Conservation (phyloP, 2,329 filamentous ascomycete genomes). For the Colletotrichum liaoningense region DNA sequence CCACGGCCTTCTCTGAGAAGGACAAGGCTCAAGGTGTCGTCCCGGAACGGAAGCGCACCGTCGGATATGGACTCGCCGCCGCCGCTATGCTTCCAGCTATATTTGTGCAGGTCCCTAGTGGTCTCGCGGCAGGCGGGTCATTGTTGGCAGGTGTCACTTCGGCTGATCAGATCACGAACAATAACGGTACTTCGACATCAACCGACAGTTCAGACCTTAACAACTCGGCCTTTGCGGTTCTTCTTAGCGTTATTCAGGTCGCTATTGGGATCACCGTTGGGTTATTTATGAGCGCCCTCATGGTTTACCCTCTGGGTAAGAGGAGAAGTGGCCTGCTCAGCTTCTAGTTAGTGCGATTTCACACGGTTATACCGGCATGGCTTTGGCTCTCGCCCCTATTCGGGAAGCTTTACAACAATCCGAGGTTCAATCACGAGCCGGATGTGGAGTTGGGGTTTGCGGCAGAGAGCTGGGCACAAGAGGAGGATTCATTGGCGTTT, state of each 20-base stretch:
- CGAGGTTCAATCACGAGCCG: background rate
- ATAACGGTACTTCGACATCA: constrained; percentile 48
- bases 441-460: constrained; percentile 5
- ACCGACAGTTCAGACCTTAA: constrained; percentile 44
- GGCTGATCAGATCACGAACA: constrained; percentile 64
- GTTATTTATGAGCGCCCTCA: constrained; percentile 65
- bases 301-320: constrained; percentile 69
- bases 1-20: constrained; percentile 1
- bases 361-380: background rate
- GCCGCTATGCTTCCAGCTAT: constrained; percentile 89
- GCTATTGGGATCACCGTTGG: constrained; percentile 73
- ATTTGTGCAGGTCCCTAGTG: constrained; percentile 76
- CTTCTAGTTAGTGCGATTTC: constrained; percentile 23
- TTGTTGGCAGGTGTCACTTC: constrained; percentile 67
- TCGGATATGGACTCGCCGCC: constrained; percentile 83
- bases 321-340: constrained; percentile 67
- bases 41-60: constrained; percentile 47
- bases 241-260: constrained; percentile 70
- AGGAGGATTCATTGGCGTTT: background rate
- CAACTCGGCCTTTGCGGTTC: constrained; percentile 63
- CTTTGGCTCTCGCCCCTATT: background rate
- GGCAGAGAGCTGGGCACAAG: background rate
- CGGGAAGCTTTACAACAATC: background rate
- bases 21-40: constrained; percentile 40
- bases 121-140: constrained; percentile 70